phyloP scores from a whole-genome alignment of 2,329 filamentous ascomycete species.

The Penicillium sp. region DNA sequence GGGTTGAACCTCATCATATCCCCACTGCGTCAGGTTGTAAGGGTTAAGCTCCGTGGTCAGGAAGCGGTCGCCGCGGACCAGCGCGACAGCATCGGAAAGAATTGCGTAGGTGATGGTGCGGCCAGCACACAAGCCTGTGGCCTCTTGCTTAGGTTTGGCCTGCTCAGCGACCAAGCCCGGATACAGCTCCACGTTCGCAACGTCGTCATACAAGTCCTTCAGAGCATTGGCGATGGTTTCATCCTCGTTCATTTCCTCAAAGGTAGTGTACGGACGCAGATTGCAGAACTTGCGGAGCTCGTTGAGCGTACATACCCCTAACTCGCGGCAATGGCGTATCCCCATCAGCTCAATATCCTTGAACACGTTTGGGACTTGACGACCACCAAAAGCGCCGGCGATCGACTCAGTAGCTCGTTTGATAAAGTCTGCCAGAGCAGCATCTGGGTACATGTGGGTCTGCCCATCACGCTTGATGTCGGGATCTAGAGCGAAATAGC shows the following conservation, averaged over 20 bases:
- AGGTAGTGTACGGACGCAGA: slow-evolving; percentile 69
- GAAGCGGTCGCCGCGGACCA: slow-evolving; percentile 52
- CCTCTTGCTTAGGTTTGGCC: slow-evolving; percentile 70
- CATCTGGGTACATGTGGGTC: neutral
- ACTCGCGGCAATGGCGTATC: slow-evolving; percentile 70
- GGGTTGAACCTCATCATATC: neutral
- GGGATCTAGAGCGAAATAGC: neutral
- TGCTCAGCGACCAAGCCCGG: slow-evolving; percentile 74
- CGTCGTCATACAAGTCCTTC: slow-evolving; percentile 63
- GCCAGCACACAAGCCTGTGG: slow-evolving; percentile 69
- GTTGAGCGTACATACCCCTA: slow-evolving; percentile 75
- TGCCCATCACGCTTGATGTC: neutral
- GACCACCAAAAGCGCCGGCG: slow-evolving; percentile 64
- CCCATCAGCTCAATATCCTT: slow-evolving; percentile 74
- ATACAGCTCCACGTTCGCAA: slow-evolving; percentile 76
- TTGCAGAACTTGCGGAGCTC: slow-evolving; percentile 82
- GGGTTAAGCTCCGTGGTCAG: slow-evolving; percentile 4
- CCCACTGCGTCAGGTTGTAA: slow-evolving; percentile 8
- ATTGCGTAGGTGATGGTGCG: slow-evolving; percentile 75
- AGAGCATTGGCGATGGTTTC: slow-evolving; percentile 64
- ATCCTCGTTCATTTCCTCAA: slow-evolving; percentile 80
- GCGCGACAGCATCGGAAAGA: slow-evolving; percentile 71
- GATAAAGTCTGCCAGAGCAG: neutral
- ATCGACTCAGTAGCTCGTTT: neutral
- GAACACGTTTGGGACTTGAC: slow-evolving; percentile 70